These are phyloP conservation scores for Hyphodiscus hymeniophilus DNA, from an alignment of 495 filamentous ascomycete genomes.

Conservation along the genomic window DNA sequence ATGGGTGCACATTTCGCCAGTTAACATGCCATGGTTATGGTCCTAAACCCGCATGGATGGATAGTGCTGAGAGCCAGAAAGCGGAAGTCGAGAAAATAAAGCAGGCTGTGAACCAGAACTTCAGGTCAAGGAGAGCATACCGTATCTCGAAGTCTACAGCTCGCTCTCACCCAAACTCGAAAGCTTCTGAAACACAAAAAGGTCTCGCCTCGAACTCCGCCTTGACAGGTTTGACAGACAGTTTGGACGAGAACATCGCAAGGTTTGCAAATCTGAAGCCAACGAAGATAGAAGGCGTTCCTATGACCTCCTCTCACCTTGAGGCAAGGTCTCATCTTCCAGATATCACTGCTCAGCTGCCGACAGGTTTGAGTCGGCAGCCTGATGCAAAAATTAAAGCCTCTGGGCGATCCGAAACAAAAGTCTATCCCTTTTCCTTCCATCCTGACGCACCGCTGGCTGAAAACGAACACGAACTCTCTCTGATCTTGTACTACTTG, in stretches of 20 bases:
- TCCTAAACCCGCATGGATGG: slow-evolving; percentile 27
- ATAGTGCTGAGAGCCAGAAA: slow-evolving; percentile 46
- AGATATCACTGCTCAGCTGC: neutral
- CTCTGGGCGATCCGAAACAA: too few relatives aligned
- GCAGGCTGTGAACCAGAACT: slow-evolving; percentile 6
- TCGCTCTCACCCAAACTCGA: neutral
- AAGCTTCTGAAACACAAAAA: neutral
- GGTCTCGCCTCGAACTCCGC: neutral
- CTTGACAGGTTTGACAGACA: neutral
- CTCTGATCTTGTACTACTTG: slow-evolving; percentile 9
- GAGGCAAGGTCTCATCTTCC: neutral
- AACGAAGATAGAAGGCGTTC: neutral
- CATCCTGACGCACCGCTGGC: neutral
- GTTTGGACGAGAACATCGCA: neutral
- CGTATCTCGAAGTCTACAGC: neutral
- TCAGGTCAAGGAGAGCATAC: slow-evolving; percentile 3
- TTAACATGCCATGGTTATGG: slow-evolving; percentile 29
- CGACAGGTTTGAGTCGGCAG: too few relatives aligned
- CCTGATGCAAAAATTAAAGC: too few relatives aligned
- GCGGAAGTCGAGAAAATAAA: slow-evolving; percentile 8
- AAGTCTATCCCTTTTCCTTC: neutral
- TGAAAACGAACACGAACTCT: slow-evolving; percentile 5
- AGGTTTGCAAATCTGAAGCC: neutral
- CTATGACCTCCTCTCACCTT: neutral
- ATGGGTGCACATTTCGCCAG: slow-evolving; percentile 21